A percentile compares a stretch with the other conserved stretches of the same genome.
Conservation (phyloP, 768 basidiomycete species). For the Stropharia rugosoannulata region DNA sequence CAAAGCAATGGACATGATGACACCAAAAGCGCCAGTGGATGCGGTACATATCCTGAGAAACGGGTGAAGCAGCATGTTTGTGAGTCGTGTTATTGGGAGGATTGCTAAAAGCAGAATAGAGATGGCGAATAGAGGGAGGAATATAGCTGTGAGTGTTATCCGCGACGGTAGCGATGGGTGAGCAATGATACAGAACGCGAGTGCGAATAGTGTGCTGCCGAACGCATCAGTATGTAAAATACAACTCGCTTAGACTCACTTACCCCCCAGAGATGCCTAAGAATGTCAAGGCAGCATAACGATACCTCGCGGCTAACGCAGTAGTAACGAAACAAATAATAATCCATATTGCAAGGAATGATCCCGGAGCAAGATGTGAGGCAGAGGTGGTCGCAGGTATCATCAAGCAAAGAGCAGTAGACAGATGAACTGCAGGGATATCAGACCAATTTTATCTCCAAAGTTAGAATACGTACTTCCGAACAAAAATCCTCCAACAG, state of each 20-base stretch:
- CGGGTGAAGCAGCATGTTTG: constrained; percentile 38
- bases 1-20: constrained; percentile 52
- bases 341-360: constrained; percentile 63
- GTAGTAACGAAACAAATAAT: constrained; percentile 48
- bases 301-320: constrained; percentile 54
- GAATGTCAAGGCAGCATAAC: constrained; percentile 47
- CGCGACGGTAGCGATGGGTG: constrained; percentile 54
- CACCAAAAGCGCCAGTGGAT: constrained; percentile 57
- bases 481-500: constrained; percentile 56
- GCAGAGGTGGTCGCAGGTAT: constrained; percentile 51
- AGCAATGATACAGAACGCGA: constrained; percentile 52
- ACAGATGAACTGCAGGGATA: constrained; percentile 41
- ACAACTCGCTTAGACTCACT: constrained; percentile 13
- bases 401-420: constrained; percentile 59
- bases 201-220: constrained; percentile 40
- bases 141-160: constrained; percentile 36
- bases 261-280: constrained; percentile 57
- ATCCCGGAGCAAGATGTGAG: constrained; percentile 39
- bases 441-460: constrained; percentile 4
- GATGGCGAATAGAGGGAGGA: constrained; percentile 30
- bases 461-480: constrained; percentile 43
- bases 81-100: constrained; percentile 42
- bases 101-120: constrained; percentile 35
- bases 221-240: not conserved
- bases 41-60: constrained; percentile 51